These are phyloP conservation scores for Fragilariopsis cylindrus DNA, from an alignment of 108 stramenopile species.

Conservation along the genomic window DNA sequence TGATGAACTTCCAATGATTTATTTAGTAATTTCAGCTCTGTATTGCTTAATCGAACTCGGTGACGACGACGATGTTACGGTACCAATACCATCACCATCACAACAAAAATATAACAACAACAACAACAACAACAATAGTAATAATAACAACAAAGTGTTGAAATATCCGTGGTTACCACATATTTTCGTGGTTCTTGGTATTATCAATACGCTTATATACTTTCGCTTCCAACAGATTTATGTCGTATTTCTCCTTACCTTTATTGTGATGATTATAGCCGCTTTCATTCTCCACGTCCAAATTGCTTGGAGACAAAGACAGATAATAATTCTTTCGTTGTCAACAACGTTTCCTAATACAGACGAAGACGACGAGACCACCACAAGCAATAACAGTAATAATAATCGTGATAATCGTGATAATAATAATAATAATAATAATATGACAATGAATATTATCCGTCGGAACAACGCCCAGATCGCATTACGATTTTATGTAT, in stretches of 20 bases:
- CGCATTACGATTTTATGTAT: conserved; percentile 13
- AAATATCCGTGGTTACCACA: conserved; percentile 31
- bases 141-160: conserved; percentile 13
- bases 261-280: background rate
- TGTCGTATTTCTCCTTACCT: conserved; percentile 28
- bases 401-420: too few species aligned
- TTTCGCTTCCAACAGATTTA: conserved; percentile 40
- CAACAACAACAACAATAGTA: conserved; percentile 11
- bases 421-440: background rate
- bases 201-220: conserved; percentile 34
- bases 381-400: background rate
- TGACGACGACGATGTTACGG: conserved; percentile 9
- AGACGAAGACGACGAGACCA: background rate
- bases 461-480: background rate
- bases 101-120: background rate
- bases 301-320: conserved; percentile 6
- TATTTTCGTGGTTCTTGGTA: conserved; percentile 14
- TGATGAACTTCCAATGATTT: conserved; percentile 50
- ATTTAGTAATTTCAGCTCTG: conserved; percentile 14
- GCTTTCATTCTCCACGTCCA: conserved; percentile 5
- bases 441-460: background rate
- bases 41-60: conserved; percentile 3
- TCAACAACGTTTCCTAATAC: background rate
- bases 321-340: background rate
- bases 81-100: background rate